Percentiles rank a stretch among this genome's conserved stretches.
These are phyloP conservation scores for Penstemon davidsonii DNA, from an alignment of 257 asterid species.

Conservation along the genomic window DNA sequence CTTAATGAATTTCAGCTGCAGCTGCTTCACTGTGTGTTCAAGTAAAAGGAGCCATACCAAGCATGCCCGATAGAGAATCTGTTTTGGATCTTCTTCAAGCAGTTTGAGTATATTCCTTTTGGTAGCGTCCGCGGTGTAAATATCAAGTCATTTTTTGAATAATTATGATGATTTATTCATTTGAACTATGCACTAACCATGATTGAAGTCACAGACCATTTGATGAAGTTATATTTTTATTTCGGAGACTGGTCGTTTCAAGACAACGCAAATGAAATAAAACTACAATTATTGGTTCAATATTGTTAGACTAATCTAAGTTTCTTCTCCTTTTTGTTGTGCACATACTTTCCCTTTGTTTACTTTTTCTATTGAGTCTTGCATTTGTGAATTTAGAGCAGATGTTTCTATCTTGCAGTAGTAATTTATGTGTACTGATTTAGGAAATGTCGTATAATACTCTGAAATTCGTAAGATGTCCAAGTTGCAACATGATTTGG, in stretches of 20 bases:
- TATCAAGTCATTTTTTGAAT: constrained; percentile 35
- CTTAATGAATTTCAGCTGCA: constrained; percentile 60
- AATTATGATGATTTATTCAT: not conserved
- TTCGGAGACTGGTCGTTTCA: not conserved
- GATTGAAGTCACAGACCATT: not conserved
- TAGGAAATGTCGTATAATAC: too few species aligned
- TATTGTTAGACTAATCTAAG: too few species aligned
- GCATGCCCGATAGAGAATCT: constrained; percentile 83
- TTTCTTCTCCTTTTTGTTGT: too few species aligned
- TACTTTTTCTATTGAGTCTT: too few species aligned
- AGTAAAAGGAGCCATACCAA: constrained; percentile 97
- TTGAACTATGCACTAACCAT: not conserved
- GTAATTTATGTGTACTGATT: too few species aligned
- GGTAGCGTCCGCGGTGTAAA: constrained; percentile 23
- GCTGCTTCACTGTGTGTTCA: constrained; percentile 97
- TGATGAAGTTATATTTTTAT: not conserved
- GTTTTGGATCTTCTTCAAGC: constrained; percentile 72
- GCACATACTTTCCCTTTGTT: too few species aligned
- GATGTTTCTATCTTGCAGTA: too few species aligned
- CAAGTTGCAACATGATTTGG: too few species aligned
- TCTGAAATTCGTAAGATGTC: too few species aligned
- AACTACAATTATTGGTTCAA: not conserved
- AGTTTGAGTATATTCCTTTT: constrained; percentile 37
- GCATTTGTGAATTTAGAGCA: not conserved
- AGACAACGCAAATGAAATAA: not conserved